Percentiles rank a stretch among this genome's conserved stretches.
phyloP scores from a whole-genome alignment of 306 rosid species.

The Malus sylvestris region DNA sequence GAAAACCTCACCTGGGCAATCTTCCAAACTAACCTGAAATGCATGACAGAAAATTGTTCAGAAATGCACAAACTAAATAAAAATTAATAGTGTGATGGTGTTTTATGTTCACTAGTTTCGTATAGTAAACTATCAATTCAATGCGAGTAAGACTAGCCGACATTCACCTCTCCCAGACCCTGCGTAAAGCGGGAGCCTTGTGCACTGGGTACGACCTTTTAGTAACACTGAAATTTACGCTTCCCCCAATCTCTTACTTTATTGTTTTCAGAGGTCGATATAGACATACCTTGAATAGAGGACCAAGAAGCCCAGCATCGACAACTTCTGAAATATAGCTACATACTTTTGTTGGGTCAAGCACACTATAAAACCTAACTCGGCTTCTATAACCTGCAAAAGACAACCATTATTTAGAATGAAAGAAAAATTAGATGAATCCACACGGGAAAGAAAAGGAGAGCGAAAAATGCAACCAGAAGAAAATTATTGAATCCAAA shows the following conservation, averaged over 20 bases:
- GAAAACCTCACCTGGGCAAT: constrained; percentile 44
- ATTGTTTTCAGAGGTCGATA: neutral
- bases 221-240: neutral
- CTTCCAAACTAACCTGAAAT: constrained; percentile 77
- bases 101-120: neutral
- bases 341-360: constrained; percentile 52
- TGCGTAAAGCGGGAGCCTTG: no score
- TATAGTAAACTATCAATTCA: neutral
- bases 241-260: neutral
- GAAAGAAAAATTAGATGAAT: constrained; percentile 4
- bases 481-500: neutral
- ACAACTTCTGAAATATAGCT: constrained; percentile 75
- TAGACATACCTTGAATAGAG: constrained; percentile 70
- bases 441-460: neutral
- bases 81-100: neutral
- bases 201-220: no score
- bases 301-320: constrained; percentile 84
- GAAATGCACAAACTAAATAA: neutral
- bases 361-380: constrained; percentile 50
- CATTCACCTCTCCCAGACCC: no score
- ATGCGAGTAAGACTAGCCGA: no score
- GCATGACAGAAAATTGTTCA: neutral
- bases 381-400: constrained; percentile 80
- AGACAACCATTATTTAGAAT: constrained; percentile 7
- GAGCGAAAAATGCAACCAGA: neutral